Base-by-base conservation (phyloP, 768 basidiomycete genomes). In the Boletus reticulatus region DNA sequence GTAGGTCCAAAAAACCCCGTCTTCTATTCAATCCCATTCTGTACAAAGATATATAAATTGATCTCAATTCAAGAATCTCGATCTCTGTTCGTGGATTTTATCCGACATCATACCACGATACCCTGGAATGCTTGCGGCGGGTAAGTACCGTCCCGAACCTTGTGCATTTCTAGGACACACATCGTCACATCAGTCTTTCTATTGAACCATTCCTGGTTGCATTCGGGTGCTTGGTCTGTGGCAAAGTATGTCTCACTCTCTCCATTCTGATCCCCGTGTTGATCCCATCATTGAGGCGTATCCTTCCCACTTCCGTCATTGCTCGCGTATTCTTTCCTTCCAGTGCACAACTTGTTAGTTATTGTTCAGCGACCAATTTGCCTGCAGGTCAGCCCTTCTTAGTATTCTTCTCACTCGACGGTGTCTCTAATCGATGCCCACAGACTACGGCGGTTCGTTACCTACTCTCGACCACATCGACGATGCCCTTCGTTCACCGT, bases 71-170 rank as follows among this genome's bases (percentile, higher is more conserved):
- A 56, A 89, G 84, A 80, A 79, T 62, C 63, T 84, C 38, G 84
- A 89, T 59, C 69, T 88, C 8, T 74, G 87, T 43, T 75, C 79
- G 19, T 91, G 85, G 85, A 78, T 80, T 45, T 64, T 85, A 55
- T 80, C 80, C 56, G 87, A 91, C 60, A 76, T 87, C 31, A 76
- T 85, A 42, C 87, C 88, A 37, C 79, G 80, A 49, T 90, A 83
- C 73, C 87, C 89, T 49, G 89, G 88, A 51, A 82, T 91, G 83
- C 72, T 91, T 31, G 87, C 83, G 36, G 87, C 85, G 67, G 85
- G 88, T 85, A 44, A 59, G 53, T 60, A 47, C 51, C 36, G 36
- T 6, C 6, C 14, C 12, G 36, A 12, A 45, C 51, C 56, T 59
- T 55, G 51, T 48, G 55, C 29, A 16, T 53, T 16, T 45, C 27